Base-by-base conservation (phyloP, 768 basidiomycete genomes). In the Lepiota brunneoincarnata region DNA sequence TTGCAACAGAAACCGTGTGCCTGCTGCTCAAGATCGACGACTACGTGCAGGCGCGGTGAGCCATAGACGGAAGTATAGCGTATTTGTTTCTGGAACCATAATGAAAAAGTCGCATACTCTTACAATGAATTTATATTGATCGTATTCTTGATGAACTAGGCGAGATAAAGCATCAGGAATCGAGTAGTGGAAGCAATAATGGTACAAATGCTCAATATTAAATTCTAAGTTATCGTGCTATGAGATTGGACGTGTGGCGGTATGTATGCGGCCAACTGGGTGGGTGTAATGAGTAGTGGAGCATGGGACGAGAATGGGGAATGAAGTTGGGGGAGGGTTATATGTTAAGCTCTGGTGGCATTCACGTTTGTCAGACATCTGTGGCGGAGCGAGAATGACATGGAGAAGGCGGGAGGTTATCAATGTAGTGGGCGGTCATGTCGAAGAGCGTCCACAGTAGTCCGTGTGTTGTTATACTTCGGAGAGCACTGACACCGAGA, bases 1-100 rank as follows among this genome's bases (percentile, higher is more conserved):
- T 98, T 47, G 77, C 97, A 20, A 97, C 96, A 10, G 97, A 99
- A 75, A 98, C 97, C 1, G 96, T 98, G n/a, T 93, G 94, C 60
- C 72, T 99, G 62, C 70, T 99, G 65, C 71, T 99, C 67, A 92
- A 97, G 75, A 98, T 99, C 12, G 96, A 98, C 67, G 96, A 93
- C 64, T 93, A 91, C 62, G 89, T 91, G 57, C 89, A 91, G 71
- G 77, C 84, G 58, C 81, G 89, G 70, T 89, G 74, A 67, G 46
- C 31, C 31, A 35, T 39, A 38, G 26, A 10, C 7, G 4, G 17
- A 31, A 34, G 34, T 20, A 26, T 24, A 21, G 24, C 24, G n/a
- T 17, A 31, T 31, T 31, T 31, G 31, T 10, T 15, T 31, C 11
- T 31, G 31, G 31, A 31, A 9, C 31, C 31, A 31, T 31, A 31